Base-by-base conservation (phyloP, 306 rosid genomes). In the Echinosophora koreensis region DNA sequence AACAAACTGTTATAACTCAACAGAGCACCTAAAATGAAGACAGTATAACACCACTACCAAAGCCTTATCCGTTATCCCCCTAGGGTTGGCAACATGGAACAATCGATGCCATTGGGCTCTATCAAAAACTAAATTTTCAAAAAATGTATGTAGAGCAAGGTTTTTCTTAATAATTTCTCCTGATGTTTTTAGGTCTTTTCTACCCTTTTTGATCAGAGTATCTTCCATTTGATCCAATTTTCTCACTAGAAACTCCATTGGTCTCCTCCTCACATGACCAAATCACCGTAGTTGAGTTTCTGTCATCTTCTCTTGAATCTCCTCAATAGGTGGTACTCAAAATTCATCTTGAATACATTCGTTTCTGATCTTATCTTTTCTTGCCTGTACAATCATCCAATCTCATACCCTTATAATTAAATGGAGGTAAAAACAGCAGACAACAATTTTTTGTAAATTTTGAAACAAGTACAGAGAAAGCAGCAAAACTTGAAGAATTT, bases 401-500 rank as follows among this genome's bases (percentile, higher is more conserved):
- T 56, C 27, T 38, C 22, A 41, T 66, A 44, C 44, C 15, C 22
- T 27, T 76, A 42, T 39, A 56, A 12, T 30, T 41, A 32, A 66
- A 68, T 18, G 42, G 51, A 59, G 67, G 32, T 46, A 50, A 68
- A 47, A 52, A 16, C 11, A 47, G 37, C 39, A 73, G 16, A 17
- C 39, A 5, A 10, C 16, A 60, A 28, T 30, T 39, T 44, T 51
- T 28, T 52, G 16, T 68, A 59, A 68, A 44, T 67, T 47, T 49
- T 16, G 2, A 81, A 67, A 41, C 41, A 62, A 35, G 60, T 30
- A 30, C 38, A 59, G 42, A 76, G 66, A 61, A 37, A 30, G 50
- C 76, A 59, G 30, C 32, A 81, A 22, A 58, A 37, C 14, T 67
- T 74, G 76, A 38, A 39, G 22, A 42, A 17, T 69, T 59, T 49